Evolutionary conservation across 345 rosid genomes (phyloP), one percentile per base, ranked within the genome.

Genomic region (Boechera stricta): DNA sequence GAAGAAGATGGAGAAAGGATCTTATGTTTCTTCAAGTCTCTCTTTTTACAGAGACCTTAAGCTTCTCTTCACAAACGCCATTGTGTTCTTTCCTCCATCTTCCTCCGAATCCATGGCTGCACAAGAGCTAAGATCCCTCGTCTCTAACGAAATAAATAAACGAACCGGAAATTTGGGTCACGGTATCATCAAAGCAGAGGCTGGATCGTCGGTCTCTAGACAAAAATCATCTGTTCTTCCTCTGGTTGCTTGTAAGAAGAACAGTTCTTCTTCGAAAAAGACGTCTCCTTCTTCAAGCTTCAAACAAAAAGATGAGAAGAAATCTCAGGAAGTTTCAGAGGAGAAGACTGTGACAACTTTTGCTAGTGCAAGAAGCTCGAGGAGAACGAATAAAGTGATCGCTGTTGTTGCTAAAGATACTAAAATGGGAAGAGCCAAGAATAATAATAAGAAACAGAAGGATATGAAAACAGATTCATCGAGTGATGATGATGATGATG

Each of bases 31-130:
- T 41, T 77, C 80, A 62, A 55, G 75, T 29, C 81, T 84, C 31
- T 15, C 69, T 1, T 87, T 87, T 74, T 84, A 86, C 74, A 86
- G 92, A 55, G 97, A 91, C 74, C 80, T 91, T 21, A 73, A 85
- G 76, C 92, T 89, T 80, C 87, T 91, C 77, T 82, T 86, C 83
- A 84, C 82, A 80, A 91, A 91, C 77, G 88, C 87, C 65, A 45
- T 89, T 54, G 85, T 91, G 41, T 87, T 82, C 83, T 91, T 82
- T 71, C 84, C 92, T 35, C 51, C 80, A 58, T 64, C 83, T 47
- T 89, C 94, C 11, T 73, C 67, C 0, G 86, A 87, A 49, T 87
- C 76, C 7, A 18, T 10, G 54, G 71, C 93, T 12, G 91, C 97
- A 54, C 81, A 67, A 8, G 81, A 88, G 38, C 85, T 91, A 52